Evolutionary conservation across 352 stramenopile genomes (phyloP).

Genomic region (Pythium brassicae): DNA sequence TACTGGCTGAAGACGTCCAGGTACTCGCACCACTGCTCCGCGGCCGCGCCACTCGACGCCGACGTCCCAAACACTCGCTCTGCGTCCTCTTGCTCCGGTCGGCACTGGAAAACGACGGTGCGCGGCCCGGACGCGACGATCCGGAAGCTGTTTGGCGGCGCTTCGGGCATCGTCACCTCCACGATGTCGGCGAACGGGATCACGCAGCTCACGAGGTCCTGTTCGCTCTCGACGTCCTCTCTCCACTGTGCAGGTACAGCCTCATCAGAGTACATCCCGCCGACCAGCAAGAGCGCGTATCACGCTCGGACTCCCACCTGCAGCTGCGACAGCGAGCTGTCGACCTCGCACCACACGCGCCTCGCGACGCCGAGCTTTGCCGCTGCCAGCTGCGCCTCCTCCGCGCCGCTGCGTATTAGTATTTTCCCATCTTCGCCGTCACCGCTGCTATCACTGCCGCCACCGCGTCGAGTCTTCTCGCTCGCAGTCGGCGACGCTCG

Average conservation of each 20-base stretch:
- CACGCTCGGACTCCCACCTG: slow-evolving; percentile 15
- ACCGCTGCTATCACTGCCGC: neutral
- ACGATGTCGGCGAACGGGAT: slow-evolving; percentile 33
- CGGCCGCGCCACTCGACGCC: slow-evolving; percentile 8
- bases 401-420: no score
- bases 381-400: neutral
- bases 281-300: neutral
- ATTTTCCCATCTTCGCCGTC: neutral
- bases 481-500: neutral
- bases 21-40: slow-evolving; percentile 48
- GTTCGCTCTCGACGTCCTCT: slow-evolving; percentile 13
- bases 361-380: slow-evolving; percentile 26
- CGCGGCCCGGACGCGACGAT: slow-evolving; percentile 28
- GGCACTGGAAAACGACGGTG: slow-evolving; percentile 46
- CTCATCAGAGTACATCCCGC: neutral
- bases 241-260: slow-evolving; percentile 24
- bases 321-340: slow-evolving; percentile 29
- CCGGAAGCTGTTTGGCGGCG: slow-evolving; percentile 28
- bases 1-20: slow-evolving; percentile 41
- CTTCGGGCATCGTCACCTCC: slow-evolving; percentile 16
- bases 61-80: neutral
- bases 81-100: slow-evolving; percentile 7
- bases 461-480: neutral
- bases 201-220: slow-evolving; percentile 7
- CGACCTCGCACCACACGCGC: slow-evolving; percentile 56